A percentile compares a stretch with the other conserved stretches of the same genome.
Evolutionary conservation across 371 early-diverging fungal genomes (phyloP).

Genomic region (Phascolomyces articulosus): DNA sequence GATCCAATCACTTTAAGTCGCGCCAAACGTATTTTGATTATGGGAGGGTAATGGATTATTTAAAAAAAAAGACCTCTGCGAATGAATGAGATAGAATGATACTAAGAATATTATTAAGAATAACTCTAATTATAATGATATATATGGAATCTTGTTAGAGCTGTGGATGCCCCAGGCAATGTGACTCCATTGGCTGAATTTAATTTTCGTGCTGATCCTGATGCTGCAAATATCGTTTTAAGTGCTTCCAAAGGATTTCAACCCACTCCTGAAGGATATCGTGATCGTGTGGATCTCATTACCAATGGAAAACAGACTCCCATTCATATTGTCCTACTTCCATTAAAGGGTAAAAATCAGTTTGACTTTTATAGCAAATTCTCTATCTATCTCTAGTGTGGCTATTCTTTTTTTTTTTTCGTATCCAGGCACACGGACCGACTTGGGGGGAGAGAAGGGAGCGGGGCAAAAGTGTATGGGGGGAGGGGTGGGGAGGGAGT

Average conservation of each 20-base stretch:
- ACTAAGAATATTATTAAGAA: too few relatives aligned
- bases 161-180: slow-evolving; percentile 44
- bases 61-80: too few relatives aligned
- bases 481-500: too few relatives aligned
- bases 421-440: too few relatives aligned
- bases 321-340: slow-evolving; percentile 42
- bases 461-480: too few relatives aligned
- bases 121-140: too few relatives aligned
- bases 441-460: too few relatives aligned
- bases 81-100: too few relatives aligned
- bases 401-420: too few relatives aligned
- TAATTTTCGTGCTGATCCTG: slow-evolving; percentile 57
- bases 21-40: slow-evolving; percentile 49
- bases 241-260: slow-evolving; percentile 39
- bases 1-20: slow-evolving; percentile 52
- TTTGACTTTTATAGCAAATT: slow-evolving; percentile 5
- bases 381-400: background rate
- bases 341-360: slow-evolving; percentile 16
- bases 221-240: slow-evolving; percentile 51
- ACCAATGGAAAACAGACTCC: slow-evolving; percentile 27
- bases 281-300: slow-evolving; percentile 15
- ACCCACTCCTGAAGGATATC: slow-evolving; percentile 23
- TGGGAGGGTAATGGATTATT: slow-evolving; percentile 48
- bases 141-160: too few relatives aligned
- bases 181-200: slow-evolving; percentile 58